Conservation (phyloP, 208 protist species). For the Novymonas esmeraldas region DNA sequence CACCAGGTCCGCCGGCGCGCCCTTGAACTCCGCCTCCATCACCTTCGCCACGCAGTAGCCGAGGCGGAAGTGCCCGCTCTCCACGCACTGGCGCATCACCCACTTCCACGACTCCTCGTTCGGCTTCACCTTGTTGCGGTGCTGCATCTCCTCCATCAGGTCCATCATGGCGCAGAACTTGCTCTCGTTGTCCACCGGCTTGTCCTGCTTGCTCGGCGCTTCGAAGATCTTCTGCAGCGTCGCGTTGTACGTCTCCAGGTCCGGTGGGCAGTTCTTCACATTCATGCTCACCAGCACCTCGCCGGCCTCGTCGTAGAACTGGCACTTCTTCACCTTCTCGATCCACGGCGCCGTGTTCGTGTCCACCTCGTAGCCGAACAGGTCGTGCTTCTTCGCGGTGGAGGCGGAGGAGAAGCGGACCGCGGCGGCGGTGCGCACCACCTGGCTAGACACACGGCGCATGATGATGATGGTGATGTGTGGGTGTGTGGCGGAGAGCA, state of each 20-base stretch:
- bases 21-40: conserved; percentile 85
- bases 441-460: conserved; percentile 69
- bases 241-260: conserved; percentile 89
- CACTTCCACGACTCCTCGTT: conserved; percentile 87
- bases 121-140: conserved; percentile 88
- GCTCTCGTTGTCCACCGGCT: conserved; percentile 79
- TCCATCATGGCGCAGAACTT: conserved; percentile 93
- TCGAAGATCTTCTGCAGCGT: conserved; percentile 85
- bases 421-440: conserved; percentile 58
- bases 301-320: conserved; percentile 89
- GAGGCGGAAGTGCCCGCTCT: conserved; percentile 83
- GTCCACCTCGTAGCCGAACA: conserved; percentile 90
- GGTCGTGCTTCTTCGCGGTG: conserved; percentile 80
- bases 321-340: conserved; percentile 81
- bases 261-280: conserved; percentile 89
- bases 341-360: conserved; percentile 87
- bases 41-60: conserved; percentile 78
- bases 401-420: conserved; percentile 48
- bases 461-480: conserved; percentile 40
- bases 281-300: conserved; percentile 91
- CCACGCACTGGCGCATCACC: conserved; percentile 87
- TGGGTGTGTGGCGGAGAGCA: neutral
- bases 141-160: conserved; percentile 88
- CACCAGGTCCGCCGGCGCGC: conserved; percentile 69
- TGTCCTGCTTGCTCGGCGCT: conserved; percentile 67